These are phyloP conservation scores for Pseudozyma sp. DNA, from an alignment of 1,284 basidiomycete species.

Conservation along the genomic window DNA sequence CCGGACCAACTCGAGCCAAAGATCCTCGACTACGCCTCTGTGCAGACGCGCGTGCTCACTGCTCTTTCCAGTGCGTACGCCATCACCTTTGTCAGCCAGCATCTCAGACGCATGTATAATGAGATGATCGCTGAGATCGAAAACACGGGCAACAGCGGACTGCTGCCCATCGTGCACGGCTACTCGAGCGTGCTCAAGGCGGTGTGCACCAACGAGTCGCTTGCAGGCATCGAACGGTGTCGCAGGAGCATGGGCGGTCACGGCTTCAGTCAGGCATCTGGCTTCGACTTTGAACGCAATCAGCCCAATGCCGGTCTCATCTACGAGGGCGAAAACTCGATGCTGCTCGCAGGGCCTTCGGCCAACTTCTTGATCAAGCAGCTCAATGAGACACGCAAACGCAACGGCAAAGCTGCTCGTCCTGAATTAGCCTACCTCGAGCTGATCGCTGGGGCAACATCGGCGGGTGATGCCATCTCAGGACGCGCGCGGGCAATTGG, in stretches of 20 bases:
- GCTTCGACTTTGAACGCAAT: constrained; percentile 58
- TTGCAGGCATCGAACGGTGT: constrained; percentile 52
- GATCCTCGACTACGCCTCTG: constrained; percentile 57
- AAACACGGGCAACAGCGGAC: constrained; percentile 24
- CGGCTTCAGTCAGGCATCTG: constrained; percentile 51
- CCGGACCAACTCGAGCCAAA: constrained; percentile 47
- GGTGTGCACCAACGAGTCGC: constrained; percentile 49
- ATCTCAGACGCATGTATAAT: constrained; percentile 51
- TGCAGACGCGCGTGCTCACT: constrained; percentile 54
- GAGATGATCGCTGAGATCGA: constrained; percentile 48
- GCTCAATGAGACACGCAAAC: constrained; percentile 34
- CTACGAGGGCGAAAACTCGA: constrained; percentile 61
- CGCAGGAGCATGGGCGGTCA: constrained; percentile 58
- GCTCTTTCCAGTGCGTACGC: constrained; percentile 53
- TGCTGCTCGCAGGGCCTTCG: constrained; percentile 54
- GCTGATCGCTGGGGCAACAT: constrained; percentile 1
- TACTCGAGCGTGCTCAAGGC: constrained; percentile 60
- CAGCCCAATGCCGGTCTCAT: constrained; percentile 60
- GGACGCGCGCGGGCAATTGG: constrained; percentile 14
- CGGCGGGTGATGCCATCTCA: constrained; percentile 1
- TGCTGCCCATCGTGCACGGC: constrained; percentile 57
- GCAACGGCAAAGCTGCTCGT: constrained; percentile 23
- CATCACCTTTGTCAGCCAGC: constrained; percentile 52
- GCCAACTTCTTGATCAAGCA: constrained; percentile 59
- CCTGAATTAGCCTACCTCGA: constrained; percentile 46